Evolutionary conservation across 176 grass and related monocot species (phyloP), one percentile per base, ranked within the genome.

Genomic region (Zoysia japonica): DNA sequence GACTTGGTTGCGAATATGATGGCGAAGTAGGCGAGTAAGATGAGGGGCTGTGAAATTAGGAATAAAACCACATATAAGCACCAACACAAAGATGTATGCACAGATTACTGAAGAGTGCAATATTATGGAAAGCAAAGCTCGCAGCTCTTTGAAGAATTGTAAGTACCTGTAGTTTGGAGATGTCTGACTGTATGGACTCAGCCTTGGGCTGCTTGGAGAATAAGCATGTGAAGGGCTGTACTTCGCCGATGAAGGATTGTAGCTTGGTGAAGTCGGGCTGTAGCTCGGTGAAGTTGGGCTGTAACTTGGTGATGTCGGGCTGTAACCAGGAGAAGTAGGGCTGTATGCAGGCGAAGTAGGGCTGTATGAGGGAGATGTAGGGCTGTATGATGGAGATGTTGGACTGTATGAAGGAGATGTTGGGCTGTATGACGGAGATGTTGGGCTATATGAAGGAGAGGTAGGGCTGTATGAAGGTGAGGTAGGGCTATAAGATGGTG

Each of bases 21-120:
- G 92, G 92, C n/a, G 95, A 98, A 19, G 92, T 98, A 41, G 95
- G 92, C 1, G 95, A 97, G 82, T 94, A 97, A 2, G 92, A 98
- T 3, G 96, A 90, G 44, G 96, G 92, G 69, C 92, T 98, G 69
- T 14, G 13, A 44, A 65, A 80, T 73, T 28, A 76, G 10, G 49
- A 17, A 76, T 9, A 54, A 43, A 83, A 80, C 65, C 57, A 72
- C 41, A 80, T 40, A 53, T 56, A 70, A 80, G 51, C 67, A 2
- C 66, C 11, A 68, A 46, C 2, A 66, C 39, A 62, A 7, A 70
- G 40, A 57, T 56, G 64, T 20, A 67, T 35, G 47, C 47, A 49
- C 39, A 85, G 7, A 45, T 49, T 13, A 49, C 53, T 16, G 67
- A 19, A 63, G 3, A 9, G 61, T 3, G 38, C 65, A 83, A 57